Conservation (phyloP, 345 rosid species). For the Ricinus communis region DNA sequence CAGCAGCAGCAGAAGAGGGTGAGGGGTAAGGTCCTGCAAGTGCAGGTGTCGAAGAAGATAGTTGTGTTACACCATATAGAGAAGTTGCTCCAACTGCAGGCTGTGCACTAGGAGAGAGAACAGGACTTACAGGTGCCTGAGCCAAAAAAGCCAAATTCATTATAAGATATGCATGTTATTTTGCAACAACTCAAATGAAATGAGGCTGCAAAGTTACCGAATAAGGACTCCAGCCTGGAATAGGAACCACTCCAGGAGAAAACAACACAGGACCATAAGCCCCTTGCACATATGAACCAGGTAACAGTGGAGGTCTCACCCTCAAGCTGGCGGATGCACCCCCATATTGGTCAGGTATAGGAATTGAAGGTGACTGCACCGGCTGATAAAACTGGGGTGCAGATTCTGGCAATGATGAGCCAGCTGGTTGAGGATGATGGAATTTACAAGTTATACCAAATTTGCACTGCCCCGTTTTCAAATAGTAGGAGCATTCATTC, state of each 20-base stretch:
- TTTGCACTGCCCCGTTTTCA: slow-evolving; percentile 35
- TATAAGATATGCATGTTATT: slow-evolving; percentile 13
- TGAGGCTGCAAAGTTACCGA: slow-evolving; percentile 33
- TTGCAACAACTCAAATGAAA: slow-evolving; percentile 12
- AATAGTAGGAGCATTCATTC: slow-evolving; percentile 33
- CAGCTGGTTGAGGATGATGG: slow-evolving; percentile 32
- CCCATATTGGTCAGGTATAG: slow-evolving; percentile 26
- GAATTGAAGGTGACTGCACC: slow-evolving; percentile 34
- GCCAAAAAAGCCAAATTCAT: slow-evolving; percentile 25
- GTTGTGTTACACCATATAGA: slow-evolving; percentile 23
- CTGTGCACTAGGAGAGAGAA: slow-evolving; percentile 31
- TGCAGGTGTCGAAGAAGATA: slow-evolving; percentile 22
- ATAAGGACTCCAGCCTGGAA: slow-evolving; percentile 30
- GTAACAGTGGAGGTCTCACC: slow-evolving; percentile 30
- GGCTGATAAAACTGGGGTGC: slow-evolving; percentile 34
- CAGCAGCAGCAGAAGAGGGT: slow-evolving; percentile 9
- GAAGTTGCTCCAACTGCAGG: slow-evolving; percentile 29
- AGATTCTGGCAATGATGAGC: slow-evolving; percentile 24
- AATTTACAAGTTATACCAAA: slow-evolving; percentile 33
- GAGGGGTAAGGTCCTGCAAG: slow-evolving; percentile 23
- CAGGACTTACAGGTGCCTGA: slow-evolving; percentile 35
- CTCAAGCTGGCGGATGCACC: slow-evolving; percentile 24
- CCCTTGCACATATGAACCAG: slow-evolving; percentile 27
- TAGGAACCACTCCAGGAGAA: slow-evolving; percentile 31
- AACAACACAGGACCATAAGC: slow-evolving; percentile 20